Evolutionary conservation across 2,329 filamentous ascomycete genomes (phyloP).

Genomic region (Fusarium virguliforme): DNA sequence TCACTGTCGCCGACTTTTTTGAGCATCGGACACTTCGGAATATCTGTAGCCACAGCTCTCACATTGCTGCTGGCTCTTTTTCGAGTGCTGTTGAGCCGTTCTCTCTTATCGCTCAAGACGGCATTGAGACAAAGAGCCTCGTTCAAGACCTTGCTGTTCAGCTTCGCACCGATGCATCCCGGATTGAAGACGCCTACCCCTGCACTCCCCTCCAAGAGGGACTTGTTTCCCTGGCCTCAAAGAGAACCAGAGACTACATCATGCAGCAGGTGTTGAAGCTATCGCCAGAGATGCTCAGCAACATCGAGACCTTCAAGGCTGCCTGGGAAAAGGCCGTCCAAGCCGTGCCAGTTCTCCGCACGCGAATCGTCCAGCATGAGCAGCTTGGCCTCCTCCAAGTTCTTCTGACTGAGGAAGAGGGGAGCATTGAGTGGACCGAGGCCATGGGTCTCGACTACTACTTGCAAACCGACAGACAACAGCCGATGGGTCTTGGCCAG

Average conservation of each 20-base stretch:
- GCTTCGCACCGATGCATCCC: not conserved
- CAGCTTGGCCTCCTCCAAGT: slow-evolving; percentile 62
- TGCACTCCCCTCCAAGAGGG: slow-evolving; percentile 57
- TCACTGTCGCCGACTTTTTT: slow-evolving; percentile 65
- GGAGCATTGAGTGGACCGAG: slow-evolving; percentile 50
- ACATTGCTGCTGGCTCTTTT: slow-evolving; percentile 56
- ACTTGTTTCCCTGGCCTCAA: slow-evolving; percentile 54
- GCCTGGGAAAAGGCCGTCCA: slow-evolving; percentile 35
- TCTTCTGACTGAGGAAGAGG: slow-evolving; percentile 55
- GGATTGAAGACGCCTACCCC: slow-evolving; percentile 56
- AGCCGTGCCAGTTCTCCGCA: slow-evolving; percentile 58
- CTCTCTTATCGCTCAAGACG: slow-evolving; percentile 61
- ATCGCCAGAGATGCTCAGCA: not conserved
- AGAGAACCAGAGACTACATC: slow-evolving; percentile 36
- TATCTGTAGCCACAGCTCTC: not conserved
- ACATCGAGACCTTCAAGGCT: slow-evolving; percentile 17
- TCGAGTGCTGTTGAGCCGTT: slow-evolving; percentile 63
- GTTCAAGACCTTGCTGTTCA: not conserved
- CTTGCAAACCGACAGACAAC: slow-evolving; percentile 56
- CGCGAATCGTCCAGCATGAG: slow-evolving; percentile 62
- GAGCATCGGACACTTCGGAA: slow-evolving; percentile 1
- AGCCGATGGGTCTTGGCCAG: slow-evolving; percentile 58
- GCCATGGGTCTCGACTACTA: slow-evolving; percentile 54
- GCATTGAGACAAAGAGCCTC: not conserved
- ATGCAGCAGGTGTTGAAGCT: slow-evolving; percentile 34